Evolutionary conservation across 441 rosid genomes (phyloP).

Genomic region (Gossypium gossypioides): DNA sequence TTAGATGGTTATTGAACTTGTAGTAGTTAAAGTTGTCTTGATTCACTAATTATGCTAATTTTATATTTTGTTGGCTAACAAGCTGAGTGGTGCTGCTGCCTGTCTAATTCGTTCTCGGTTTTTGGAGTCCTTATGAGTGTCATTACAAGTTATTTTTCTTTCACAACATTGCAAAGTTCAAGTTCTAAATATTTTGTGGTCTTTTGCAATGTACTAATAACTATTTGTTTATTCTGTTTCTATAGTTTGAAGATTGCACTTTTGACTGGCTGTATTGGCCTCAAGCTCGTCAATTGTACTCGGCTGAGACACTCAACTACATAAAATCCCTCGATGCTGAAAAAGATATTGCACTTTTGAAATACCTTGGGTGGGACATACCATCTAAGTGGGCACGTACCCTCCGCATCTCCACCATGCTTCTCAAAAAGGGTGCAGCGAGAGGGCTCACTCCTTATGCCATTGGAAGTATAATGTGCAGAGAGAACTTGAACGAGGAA

Average conservation of each 20-base stretch:
- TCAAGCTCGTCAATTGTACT: slow-evolving; percentile 59
- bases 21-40: neutral
- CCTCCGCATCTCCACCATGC: slow-evolving; percentile 67
- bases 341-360: slow-evolving; percentile 54
- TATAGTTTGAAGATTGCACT: slow-evolving; percentile 78
- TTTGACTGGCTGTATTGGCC: slow-evolving; percentile 89
- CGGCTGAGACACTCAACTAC: slow-evolving; percentile 43
- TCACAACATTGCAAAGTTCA: neutral
- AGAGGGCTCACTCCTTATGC: slow-evolving; percentile 55
- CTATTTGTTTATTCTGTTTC: neutral
- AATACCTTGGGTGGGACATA: slow-evolving; percentile 62
- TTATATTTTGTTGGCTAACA: neutral
- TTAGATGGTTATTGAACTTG: neutral
- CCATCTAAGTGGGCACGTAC: slow-evolving; percentile 44
- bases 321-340: slow-evolving; percentile 65
- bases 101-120: neutral
- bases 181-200: neutral
- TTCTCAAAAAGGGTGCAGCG: slow-evolving; percentile 66
- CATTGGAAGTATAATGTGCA: slow-evolving; percentile 68
- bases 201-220: neutral
- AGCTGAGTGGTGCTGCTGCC: neutral
- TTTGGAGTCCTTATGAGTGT: neutral
- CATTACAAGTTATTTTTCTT: neutral
- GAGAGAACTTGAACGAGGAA: slow-evolving; percentile 38
- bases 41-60: neutral